Conservation (phyloP, 495 filamentous ascomycete genomes). For the Penicillium dipodomyicola region DNA sequence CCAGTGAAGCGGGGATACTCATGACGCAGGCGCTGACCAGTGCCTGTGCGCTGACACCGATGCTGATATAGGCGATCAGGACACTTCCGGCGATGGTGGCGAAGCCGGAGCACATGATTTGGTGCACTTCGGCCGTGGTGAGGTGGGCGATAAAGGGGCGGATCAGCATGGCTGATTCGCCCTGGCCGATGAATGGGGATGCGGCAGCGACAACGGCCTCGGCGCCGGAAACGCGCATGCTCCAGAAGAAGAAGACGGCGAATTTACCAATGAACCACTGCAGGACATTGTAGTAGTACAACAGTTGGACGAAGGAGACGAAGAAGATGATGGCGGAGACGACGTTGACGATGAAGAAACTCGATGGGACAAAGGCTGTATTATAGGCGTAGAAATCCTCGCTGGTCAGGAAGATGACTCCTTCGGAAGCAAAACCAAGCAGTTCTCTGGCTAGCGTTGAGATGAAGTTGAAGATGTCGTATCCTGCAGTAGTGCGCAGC, state of each 20-base stretch:
- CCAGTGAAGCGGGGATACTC: conserved; percentile 86
- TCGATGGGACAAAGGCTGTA: conserved; percentile 21
- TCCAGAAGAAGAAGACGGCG: conserved; percentile 88
- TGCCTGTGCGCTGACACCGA: conserved; percentile 79
- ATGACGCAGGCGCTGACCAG: conserved; percentile 88
- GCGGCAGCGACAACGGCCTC: conserved; percentile 90
- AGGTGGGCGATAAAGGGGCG: conserved; percentile 79
- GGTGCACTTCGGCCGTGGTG: conserved; percentile 82
- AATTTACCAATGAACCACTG: conserved; percentile 89
- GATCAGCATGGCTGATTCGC: conserved; percentile 90
- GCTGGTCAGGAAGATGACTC: conserved; percentile 68
- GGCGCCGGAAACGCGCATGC: conserved; percentile 83
- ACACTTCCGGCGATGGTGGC: conserved; percentile 70
- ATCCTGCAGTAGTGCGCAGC: conserved; percentile 68
- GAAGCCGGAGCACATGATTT: conserved; percentile 81
- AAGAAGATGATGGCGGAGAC: conserved; percentile 91
- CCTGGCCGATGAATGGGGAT: conserved; percentile 93
- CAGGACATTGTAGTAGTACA: conserved; percentile 72
- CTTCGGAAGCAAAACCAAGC: conserved; percentile 66
- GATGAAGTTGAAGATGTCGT: conserved; percentile 87
- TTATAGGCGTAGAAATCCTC: conserved; percentile 29
- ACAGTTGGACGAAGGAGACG: conserved; percentile 77
- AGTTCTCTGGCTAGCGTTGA: conserved; percentile 65
- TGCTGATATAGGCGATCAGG: conserved; percentile 72
- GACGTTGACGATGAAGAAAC: conserved; percentile 70